Percentiles rank a stretch among this genome's conserved stretches.
phyloP scores from a whole-genome alignment of 495 filamentous ascomycete species.

The Neurospora sp. region DNA sequence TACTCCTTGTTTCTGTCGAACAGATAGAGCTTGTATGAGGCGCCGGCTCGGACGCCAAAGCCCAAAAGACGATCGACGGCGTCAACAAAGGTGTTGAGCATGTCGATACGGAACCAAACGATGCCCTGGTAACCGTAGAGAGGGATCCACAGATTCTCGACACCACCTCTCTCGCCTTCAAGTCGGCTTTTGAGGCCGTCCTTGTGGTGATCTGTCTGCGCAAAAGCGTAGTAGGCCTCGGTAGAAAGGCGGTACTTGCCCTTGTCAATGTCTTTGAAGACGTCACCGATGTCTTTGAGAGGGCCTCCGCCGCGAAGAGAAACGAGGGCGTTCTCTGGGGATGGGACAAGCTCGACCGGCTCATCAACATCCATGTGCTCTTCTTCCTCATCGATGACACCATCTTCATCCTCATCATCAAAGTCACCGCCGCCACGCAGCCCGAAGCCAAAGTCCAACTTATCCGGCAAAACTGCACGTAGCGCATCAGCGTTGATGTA shows the following conservation, averaged over 20 bases:
- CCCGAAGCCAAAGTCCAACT: neutral
- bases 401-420: neutral
- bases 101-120: slow-evolving; percentile 13
- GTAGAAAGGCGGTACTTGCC: neutral
- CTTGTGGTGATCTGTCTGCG: neutral
- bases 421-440: slow-evolving; percentile 12
- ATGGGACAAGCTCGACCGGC: neutral
- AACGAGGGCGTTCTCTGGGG: neutral
- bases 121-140: slow-evolving; percentile 21
- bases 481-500: neutral
- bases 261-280: neutral
- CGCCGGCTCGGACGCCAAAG: slow-evolving; percentile 14
- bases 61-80: slow-evolving; percentile 20
- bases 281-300: neutral
- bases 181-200: neutral
- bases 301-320: slow-evolving; percentile 3
- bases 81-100: slow-evolving; percentile 19
- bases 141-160: slow-evolving; percentile 2
- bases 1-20: slow-evolving; percentile 10
- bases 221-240: neutral
- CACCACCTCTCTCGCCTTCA: neutral
- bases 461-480: slow-evolving; percentile 2
- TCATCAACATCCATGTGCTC: neutral
- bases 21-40: slow-evolving; percentile 13
- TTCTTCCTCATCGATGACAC: neutral